Evolutionary conservation across 106 monocot genomes (phyloP), one percentile per base, ranked within the genome.

Genomic region (Dioscorea zingiberensis): DNA sequence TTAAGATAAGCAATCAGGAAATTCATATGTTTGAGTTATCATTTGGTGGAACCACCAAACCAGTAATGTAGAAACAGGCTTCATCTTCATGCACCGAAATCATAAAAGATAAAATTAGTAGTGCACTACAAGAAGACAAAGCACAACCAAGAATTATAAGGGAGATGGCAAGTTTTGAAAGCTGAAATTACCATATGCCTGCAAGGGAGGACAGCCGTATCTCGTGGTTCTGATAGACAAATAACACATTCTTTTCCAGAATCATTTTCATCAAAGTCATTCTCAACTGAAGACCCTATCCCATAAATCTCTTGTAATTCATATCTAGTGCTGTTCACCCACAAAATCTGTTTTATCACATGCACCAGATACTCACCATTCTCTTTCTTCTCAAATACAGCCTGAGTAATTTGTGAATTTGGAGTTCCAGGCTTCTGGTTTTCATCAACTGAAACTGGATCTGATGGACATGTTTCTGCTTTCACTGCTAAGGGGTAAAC

Each of bases 171-270:
- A 30, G 30, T n/a, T n/a, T n/a, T n/a, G n/a, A n/a, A n/a, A n/a
- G n/a, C n/a, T n/a, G n/a, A n/a, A n/a, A n/a, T n/a, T 75, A 84
- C 88, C 88, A 88, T 84, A 69, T 88, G 84, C 55, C 88, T 78
- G 77, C 88, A 88, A 26, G 88, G 88, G 21, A 88, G 76, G 66
- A 88, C 88, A 25, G 88, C 81, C 16, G 88, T 88, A 56, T 88
- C 84, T 26, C 84, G 68, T 62, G 88, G 84, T 63, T 89, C 88
- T 10, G 78, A 81, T 21, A 89, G 75, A 21, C 88, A 89, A 67
- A 89, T 89, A 12, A 89, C 84, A 62, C 88, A 89, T 57, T 89
- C 88, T 71, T 85, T 89, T 29, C 81, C 88, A 27, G 81, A 75
- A 68, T 84, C 88, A 73, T 82, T 85, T 7, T 65, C 81, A 62